A percentile compares a stretch with the other conserved stretches of the same genome.
phyloP scores from a whole-genome alignment of 148 eudicot species.

The Beta vulgaris region DNA sequence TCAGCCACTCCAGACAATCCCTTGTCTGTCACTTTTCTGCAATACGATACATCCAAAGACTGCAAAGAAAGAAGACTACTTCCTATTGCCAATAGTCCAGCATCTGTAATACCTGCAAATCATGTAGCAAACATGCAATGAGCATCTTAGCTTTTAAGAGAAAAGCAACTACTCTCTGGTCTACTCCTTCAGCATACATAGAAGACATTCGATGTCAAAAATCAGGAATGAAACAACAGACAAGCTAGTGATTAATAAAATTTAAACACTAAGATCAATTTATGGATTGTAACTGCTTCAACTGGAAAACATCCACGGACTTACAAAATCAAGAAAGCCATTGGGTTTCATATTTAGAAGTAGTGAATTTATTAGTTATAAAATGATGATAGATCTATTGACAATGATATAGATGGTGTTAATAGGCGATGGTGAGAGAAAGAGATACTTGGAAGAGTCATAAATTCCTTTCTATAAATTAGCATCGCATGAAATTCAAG shows the following conservation, averaged over 20 bases:
- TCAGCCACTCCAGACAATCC: slow-evolving; percentile 70
- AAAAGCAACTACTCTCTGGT: not conserved
- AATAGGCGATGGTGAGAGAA: not conserved
- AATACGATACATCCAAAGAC: slow-evolving; percentile 71
- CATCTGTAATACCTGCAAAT: slow-evolving; percentile 75
- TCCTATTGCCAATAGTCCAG: slow-evolving; percentile 68
- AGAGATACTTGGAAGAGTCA: not conserved
- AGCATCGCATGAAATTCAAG: not conserved
- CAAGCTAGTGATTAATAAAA: not conserved
- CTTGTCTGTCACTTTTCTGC: slow-evolving; percentile 77
- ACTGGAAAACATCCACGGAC: not conserved
- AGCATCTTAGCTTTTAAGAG: slow-evolving; percentile 4
- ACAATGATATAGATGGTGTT: not conserved
- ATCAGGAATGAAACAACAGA: not conserved
- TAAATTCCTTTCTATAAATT: not conserved
- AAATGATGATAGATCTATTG: not conserved
- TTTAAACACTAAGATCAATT: not conserved
- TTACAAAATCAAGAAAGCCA: not conserved
- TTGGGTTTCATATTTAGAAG: not conserved
- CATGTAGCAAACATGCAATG: slow-evolving; percentile 16
- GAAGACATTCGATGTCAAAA: not conserved
- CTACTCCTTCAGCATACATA: not conserved
- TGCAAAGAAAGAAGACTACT: slow-evolving; percentile 59
- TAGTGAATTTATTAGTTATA: too few relatives aligned
- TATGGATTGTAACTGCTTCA: not conserved